phyloP scores from a whole-genome alignment of 208 protist species.

The Leptomonas seymouri region DNA sequence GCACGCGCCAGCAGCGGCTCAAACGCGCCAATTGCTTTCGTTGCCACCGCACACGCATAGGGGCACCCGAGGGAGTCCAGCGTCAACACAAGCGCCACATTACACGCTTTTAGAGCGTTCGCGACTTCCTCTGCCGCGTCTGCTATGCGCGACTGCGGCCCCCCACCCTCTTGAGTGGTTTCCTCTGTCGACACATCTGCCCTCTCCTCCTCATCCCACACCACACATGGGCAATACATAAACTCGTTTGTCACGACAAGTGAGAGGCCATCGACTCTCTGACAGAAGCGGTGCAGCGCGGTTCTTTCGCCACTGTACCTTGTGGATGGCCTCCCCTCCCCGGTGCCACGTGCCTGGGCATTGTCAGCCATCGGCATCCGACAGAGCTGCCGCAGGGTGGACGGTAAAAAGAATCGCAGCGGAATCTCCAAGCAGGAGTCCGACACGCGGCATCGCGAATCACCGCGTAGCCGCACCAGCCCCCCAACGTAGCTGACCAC shows the following conservation, averaged over 20 bases:
- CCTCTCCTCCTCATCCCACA: constrained; percentile 21
- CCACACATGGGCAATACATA: constrained; percentile 86
- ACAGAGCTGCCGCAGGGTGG: constrained; percentile 24
- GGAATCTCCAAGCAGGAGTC: constrained; percentile 74
- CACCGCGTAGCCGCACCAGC: constrained; percentile 37
- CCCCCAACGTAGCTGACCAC: constrained; percentile 78
- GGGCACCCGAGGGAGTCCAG: constrained; percentile 77
- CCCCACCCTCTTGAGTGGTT: background rate
- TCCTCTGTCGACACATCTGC: background rate
- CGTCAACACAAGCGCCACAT: constrained; percentile 71
- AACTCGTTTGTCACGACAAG: constrained; percentile 88
- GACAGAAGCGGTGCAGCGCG: constrained; percentile 35
- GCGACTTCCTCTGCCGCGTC: constrained; percentile 13
- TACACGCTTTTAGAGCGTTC: constrained; percentile 49
- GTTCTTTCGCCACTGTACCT: background rate
- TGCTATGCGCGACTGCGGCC: background rate
- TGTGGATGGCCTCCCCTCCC: background rate
- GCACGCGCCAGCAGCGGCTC: constrained; percentile 76
- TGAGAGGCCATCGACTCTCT: constrained; percentile 46
- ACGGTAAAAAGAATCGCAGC: constrained; percentile 62
- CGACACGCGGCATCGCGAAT: constrained; percentile 56
- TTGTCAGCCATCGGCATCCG: background rate
- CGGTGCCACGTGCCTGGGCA: background rate
- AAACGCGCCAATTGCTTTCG: constrained; percentile 62
- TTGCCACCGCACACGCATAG: constrained; percentile 69